Evolutionary conservation across 345 rosid genomes (phyloP), one percentile per base, ranked within the genome.

Genomic region (Erodium maritimum): DNA sequence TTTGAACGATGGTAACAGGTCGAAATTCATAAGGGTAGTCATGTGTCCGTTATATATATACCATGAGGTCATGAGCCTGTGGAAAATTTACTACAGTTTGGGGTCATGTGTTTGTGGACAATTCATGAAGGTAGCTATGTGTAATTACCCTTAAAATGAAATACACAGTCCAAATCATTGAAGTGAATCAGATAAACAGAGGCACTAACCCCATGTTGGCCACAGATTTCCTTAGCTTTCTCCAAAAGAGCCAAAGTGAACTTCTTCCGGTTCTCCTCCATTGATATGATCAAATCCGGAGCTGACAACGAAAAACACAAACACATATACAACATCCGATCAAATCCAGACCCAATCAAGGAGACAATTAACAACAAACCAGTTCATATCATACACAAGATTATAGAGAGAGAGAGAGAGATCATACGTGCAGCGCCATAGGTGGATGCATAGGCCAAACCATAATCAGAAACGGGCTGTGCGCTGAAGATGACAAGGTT

Each of bases 261-360:
- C 59, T 71, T 87, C 74, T 66, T 80, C 50, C 72, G 73, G 64
- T 79, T 87, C 55, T 83, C 83, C 60, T 76, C 79, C 23, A 79
- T 54, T 0, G 76, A 64, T 18, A 60, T 52, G 0, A 85, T 62
- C 73, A 90, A 75, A 33, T 79, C 88, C 21, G 65, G 63, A 61
- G 93, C 97, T 90, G 71, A 65, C 12, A 6, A 14, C 20, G 22
- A 22, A 42, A 51, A 56, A 20, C 33, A 19, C 17, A 11, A 14
- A 21, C 0, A 7, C n/a, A 0, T 7, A 48, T 6, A 12, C n/a
- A 17, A 17, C n/a, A n/a, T n/a, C n/a, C n/a, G n/a, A n/a, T n/a
- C n/a, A n/a, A n/a, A n/a, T n/a, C n/a, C n/a, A n/a, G 33, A 29
- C 9, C 37, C 5, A 3, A 29, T 1, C 9, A 29, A 29, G 37